Percentiles rank a stretch among this genome's conserved stretches.
Conservation (phyloP, 306 rosid genomes). For the Chamaecrista fasciculata region DNA sequence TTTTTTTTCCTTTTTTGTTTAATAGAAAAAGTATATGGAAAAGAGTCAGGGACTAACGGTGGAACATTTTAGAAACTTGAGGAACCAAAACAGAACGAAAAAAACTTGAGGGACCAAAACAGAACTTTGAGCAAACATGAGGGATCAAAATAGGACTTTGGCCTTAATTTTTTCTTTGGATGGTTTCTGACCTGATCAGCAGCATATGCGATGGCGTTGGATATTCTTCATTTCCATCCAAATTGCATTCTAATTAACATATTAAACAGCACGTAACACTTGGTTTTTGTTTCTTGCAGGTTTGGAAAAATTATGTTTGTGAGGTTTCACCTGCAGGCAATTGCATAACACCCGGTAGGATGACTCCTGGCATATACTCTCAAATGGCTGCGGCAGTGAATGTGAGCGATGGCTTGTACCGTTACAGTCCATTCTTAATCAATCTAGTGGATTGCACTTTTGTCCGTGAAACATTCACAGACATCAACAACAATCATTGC, state of each 20-base stretch:
- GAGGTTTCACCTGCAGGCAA: conserved; percentile 32
- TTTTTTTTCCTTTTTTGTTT: too few species aligned
- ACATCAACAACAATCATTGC: conserved; percentile 51
- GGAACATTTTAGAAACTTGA: too few species aligned
- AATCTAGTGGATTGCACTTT: conserved; percentile 62
- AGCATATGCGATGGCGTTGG: neutral
- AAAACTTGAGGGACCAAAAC: too few species aligned
- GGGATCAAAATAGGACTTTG: too few species aligned
- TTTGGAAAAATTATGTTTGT: conserved; percentile 62
- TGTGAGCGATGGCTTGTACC: conserved; percentile 59
- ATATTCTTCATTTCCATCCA: neutral
- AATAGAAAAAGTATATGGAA: too few species aligned
- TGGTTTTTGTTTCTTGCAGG: conserved; percentile 41
- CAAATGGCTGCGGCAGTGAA: conserved; percentile 49
- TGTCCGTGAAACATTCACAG: conserved; percentile 51
- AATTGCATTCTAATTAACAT: neutral
- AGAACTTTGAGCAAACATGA: too few species aligned
- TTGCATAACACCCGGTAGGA: conserved; percentile 49
- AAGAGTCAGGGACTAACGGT: too few species aligned
- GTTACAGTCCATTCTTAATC: conserved; percentile 58
- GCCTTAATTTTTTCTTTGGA: too few species aligned
- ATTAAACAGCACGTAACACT: neutral
- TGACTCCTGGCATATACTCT: conserved; percentile 47
- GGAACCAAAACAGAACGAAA: too few species aligned
- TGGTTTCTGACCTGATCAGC: neutral